These are phyloP conservation scores for Bjerkandera adusta DNA, from an alignment of 1,284 basidiomycete species.

Conservation along the genomic window DNA sequence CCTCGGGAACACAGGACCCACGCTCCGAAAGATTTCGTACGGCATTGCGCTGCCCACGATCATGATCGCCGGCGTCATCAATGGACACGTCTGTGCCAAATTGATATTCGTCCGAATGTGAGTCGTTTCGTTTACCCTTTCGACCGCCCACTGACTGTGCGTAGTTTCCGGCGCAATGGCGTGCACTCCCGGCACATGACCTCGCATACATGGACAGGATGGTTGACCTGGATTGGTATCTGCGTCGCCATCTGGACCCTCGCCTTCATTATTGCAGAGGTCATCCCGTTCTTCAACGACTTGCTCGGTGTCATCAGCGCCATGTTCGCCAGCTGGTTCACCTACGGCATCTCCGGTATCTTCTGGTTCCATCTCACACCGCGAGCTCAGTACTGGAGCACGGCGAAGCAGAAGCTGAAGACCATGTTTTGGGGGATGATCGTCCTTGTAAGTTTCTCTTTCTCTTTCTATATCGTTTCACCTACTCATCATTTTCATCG, in stretches of 20 bases:
- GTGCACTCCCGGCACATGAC: constrained; percentile 28
- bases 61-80: constrained; percentile 32
- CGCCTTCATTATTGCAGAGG: constrained; percentile 32
- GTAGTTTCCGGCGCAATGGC: constrained; percentile 28
- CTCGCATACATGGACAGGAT: constrained; percentile 27
- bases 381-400: constrained; percentile 23
- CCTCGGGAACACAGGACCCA: constrained; percentile 29
- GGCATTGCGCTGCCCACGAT: constrained; percentile 33
- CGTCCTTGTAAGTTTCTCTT: constrained; percentile 23
- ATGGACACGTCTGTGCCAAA: constrained; percentile 33
- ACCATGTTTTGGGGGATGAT: constrained; percentile 27
- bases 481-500: neutral
- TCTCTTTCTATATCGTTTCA: neutral
- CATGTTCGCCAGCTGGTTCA: constrained; percentile 33
- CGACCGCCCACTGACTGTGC: neutral
- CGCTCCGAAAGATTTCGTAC: constrained; percentile 27
- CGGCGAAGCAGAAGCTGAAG: constrained; percentile 22
- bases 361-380: constrained; percentile 32
- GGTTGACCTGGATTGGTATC: constrained; percentile 30
- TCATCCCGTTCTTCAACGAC: constrained; percentile 35
- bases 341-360: constrained; percentile 32
- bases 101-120: constrained; percentile 31
- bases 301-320: constrained; percentile 31
- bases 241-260: constrained; percentile 27
- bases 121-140: constrained; percentile 3